Evolutionary conservation across 495 filamentous ascomycete genomes (phyloP).

Genomic region (Xylaria castorea): DNA sequence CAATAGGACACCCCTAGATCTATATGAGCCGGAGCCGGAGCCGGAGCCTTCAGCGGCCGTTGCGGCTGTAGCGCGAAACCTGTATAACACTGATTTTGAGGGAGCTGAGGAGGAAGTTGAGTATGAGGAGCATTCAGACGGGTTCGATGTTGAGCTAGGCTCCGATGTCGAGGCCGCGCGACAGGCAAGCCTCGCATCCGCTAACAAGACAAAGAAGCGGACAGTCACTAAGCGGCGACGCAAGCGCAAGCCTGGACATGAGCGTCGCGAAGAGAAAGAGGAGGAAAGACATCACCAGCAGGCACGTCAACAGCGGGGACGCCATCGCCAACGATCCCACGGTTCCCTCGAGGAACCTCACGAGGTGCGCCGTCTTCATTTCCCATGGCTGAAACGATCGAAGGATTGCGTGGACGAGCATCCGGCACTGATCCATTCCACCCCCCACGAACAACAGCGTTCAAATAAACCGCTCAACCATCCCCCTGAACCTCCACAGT

Average conservation of each 20-base stretch:
- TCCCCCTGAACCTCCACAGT: conserved; percentile 32
- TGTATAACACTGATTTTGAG: conserved; percentile 51
- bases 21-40: conserved; percentile 10
- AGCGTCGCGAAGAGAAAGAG: conserved; percentile 36
- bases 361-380: conserved; percentile 34
- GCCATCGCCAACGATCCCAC: conserved; percentile 42
- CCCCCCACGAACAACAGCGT: conserved; percentile 28
- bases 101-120: conserved; percentile 46
- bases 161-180: conserved; percentile 52
- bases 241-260: conserved; percentile 43
- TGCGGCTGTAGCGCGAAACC: conserved; percentile 47
- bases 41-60: conserved; percentile 49
- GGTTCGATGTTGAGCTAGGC: conserved; percentile 43
- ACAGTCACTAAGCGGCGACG: conserved; percentile 50
- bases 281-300: conserved; percentile 30
- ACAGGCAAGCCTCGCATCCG: conserved; percentile 48
- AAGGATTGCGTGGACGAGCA: conserved; percentile 30
- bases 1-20: conserved; percentile 6
- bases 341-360: conserved; percentile 39
- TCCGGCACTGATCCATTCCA: conserved; percentile 23
- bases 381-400: conserved; percentile 33
- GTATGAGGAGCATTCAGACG: conserved; percentile 45
- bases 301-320: conserved; percentile 38
- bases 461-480: conserved; percentile 30
- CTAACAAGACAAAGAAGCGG: conserved; percentile 58